Conservation (phyloP, 305 asterid genomes). For the Solanum hybrid region DNA sequence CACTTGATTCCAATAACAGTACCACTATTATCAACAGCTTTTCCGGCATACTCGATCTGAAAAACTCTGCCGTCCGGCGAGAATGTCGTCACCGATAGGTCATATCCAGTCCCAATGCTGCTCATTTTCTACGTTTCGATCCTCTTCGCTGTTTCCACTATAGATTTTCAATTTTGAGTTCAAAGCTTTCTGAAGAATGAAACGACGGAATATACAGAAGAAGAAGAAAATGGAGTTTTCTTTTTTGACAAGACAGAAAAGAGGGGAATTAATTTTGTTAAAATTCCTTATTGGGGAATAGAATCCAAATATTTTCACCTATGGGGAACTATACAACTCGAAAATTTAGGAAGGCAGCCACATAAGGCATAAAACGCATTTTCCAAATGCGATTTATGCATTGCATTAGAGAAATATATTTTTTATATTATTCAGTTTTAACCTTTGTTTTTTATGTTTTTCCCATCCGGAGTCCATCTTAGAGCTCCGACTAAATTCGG, state of each 20-base stretch:
- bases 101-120: slow-evolving; percentile 92
- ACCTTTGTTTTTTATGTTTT: too few species aligned
- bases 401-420: neutral
- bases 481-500: too few species aligned
- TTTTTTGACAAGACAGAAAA: neutral
- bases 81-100: slow-evolving; percentile 95
- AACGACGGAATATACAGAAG: neutral
- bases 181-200: neutral
- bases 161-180: neutral
- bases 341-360: too few species aligned
- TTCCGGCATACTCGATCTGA: slow-evolving; percentile 98
- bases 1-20: slow-evolving; percentile 97
- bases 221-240: slow-evolving; percentile 3
- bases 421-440: too few species aligned
- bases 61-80: slow-evolving; percentile 98
- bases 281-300: neutral
- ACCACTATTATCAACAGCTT: slow-evolving; percentile 96
- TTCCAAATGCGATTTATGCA: rapidly evolving
- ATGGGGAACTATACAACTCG: neutral
- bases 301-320: neutral
- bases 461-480: rapidly evolving
- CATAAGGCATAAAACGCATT: neutral
- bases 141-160: neutral
- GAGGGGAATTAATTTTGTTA: neutral
- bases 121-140: slow-evolving; percentile 31